Percentiles rank a stretch among this genome's conserved stretches.
These are phyloP conservation scores for Phoenix roebelenii DNA, from an alignment of 176 grass and related monocot genomes.

Conservation along the genomic window DNA sequence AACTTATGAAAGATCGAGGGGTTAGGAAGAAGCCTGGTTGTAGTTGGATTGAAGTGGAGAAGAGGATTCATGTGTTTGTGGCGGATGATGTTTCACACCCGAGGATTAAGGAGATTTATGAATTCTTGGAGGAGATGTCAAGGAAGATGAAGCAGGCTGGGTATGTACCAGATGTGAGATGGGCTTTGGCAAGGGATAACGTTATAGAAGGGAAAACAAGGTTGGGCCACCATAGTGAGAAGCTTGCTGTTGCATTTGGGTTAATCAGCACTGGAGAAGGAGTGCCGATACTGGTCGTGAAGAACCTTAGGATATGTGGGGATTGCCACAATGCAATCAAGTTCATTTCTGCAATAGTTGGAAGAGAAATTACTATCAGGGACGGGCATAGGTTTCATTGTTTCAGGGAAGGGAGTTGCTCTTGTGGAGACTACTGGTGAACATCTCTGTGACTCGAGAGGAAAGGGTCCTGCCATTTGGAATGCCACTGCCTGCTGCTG, in stretches of 20 bases:
- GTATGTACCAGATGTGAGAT: slow-evolving; percentile 27
- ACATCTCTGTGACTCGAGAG: too few species aligned
- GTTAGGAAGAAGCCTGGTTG: slow-evolving; percentile 35
- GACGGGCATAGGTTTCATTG: slow-evolving; percentile 29
- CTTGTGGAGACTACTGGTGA: slow-evolving; percentile 32
- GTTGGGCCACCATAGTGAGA: slow-evolving; percentile 32
- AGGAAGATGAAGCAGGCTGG: slow-evolving; percentile 23
- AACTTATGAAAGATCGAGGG: slow-evolving; percentile 33
- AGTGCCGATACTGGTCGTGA: slow-evolving; percentile 26
- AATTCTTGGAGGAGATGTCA: slow-evolving; percentile 23
- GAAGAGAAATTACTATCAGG: slow-evolving; percentile 26
- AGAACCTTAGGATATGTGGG: slow-evolving; percentile 27
- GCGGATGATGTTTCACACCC: slow-evolving; percentile 34
- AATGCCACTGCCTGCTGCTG: too few species aligned
- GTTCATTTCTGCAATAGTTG: slow-evolving; percentile 12
- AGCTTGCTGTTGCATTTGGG: slow-evolving; percentile 40
- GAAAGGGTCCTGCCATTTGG: too few species aligned
- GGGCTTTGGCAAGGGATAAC: slow-evolving; percentile 20
- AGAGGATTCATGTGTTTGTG: slow-evolving; percentile 31
- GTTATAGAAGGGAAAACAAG: slow-evolving; percentile 21
- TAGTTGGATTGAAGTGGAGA: slow-evolving; percentile 37
- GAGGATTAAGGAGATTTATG: slow-evolving; percentile 26
- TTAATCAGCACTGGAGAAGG: slow-evolving; percentile 32
- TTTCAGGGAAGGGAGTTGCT: slow-evolving; percentile 21
- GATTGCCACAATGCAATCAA: slow-evolving; percentile 26